phyloP scores from a whole-genome alignment of 2,329 filamentous ascomycete species.

The Xylaria sp. region DNA sequence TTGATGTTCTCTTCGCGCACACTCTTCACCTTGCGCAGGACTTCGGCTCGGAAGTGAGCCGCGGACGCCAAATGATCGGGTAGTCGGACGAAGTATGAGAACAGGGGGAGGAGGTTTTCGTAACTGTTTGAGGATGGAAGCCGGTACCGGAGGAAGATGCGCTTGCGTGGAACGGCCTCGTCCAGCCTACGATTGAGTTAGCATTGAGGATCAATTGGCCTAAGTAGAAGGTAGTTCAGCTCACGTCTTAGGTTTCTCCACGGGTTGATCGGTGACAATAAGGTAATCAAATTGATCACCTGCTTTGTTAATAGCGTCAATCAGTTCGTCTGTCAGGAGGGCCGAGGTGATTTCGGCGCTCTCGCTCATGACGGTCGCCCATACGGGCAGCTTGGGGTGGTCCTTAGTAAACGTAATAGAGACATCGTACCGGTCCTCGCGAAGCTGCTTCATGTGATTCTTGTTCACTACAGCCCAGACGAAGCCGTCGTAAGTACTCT shows the following conservation, averaged over 20 bases:
- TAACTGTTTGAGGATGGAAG: constrained; percentile 70
- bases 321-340: constrained; percentile 85
- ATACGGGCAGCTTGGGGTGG: constrained; percentile 83
- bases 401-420: constrained; percentile 95
- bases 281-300: constrained; percentile 85
- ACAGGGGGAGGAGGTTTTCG: constrained; percentile 71
- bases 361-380: constrained; percentile 95
- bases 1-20: constrained; percentile 81
- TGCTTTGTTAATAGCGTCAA: constrained; percentile 76
- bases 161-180: constrained; percentile 84
- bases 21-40: constrained; percentile 79
- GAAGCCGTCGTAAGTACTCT: constrained; percentile 83
- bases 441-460: constrained; percentile 85
- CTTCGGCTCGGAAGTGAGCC: constrained; percentile 89
- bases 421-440: constrained; percentile 92
- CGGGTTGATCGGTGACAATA: constrained; percentile 86
- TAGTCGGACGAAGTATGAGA: constrained; percentile 82
- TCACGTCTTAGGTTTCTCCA: constrained; percentile 84
- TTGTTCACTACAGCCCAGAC: constrained; percentile 97
- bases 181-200: constrained; percentile 65
- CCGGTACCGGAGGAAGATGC: constrained; percentile 78
- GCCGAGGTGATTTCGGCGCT: constrained; percentile 91
- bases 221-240: background rate
- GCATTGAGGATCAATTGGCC: constrained; percentile 13
- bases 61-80: constrained; percentile 77